Evolutionary conservation across 2,329 filamentous ascomycete genomes (phyloP).

Genomic region (Penicillium rolfsii): DNA sequence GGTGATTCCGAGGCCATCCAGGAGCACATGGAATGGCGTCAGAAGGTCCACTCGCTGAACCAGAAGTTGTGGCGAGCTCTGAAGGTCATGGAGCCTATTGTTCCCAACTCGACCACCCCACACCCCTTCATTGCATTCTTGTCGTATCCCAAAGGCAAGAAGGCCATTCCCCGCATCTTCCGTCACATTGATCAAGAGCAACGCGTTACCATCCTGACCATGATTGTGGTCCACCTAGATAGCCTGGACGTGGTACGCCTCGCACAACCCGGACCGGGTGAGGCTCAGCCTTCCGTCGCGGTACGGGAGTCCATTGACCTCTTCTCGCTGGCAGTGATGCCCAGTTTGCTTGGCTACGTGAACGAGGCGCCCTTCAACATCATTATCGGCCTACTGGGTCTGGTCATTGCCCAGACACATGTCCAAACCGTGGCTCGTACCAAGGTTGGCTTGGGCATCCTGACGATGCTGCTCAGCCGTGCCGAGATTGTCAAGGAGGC

Average conservation of each 20-base stretch:
- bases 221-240: slow-evolving; percentile 93
- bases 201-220: slow-evolving; percentile 87
- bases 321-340: slow-evolving; percentile 86
- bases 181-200: slow-evolving; percentile 90
- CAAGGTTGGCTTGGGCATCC: slow-evolving; percentile 82
- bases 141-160: slow-evolving; percentile 94
- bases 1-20: slow-evolving; percentile 71
- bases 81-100: slow-evolving; percentile 92
- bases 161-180: slow-evolving; percentile 92
- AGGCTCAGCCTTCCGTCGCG: slow-evolving; percentile 71
- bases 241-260: slow-evolving; percentile 85
- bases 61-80: slow-evolving; percentile 80
- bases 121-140: slow-evolving; percentile 97
- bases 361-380: slow-evolving; percentile 90
- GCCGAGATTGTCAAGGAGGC: slow-evolving; percentile 91
- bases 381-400: slow-evolving; percentile 82
- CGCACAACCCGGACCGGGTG: slow-evolving; percentile 73
- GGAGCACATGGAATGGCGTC: slow-evolving; percentile 78
- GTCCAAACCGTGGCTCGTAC: slow-evolving; percentile 83
- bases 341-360: slow-evolving; percentile 84
- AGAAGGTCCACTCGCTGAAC: slow-evolving; percentile 71
- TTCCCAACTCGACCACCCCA: slow-evolving; percentile 65
- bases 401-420: slow-evolving; percentile 80
- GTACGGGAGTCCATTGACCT: slow-evolving; percentile 91
- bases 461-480: slow-evolving; percentile 92